A percentile compares a stretch with the other conserved stretches of the same genome.
phyloP scores from a whole-genome alignment of 257 asterid species.

The Cinchona pubescens region DNA sequence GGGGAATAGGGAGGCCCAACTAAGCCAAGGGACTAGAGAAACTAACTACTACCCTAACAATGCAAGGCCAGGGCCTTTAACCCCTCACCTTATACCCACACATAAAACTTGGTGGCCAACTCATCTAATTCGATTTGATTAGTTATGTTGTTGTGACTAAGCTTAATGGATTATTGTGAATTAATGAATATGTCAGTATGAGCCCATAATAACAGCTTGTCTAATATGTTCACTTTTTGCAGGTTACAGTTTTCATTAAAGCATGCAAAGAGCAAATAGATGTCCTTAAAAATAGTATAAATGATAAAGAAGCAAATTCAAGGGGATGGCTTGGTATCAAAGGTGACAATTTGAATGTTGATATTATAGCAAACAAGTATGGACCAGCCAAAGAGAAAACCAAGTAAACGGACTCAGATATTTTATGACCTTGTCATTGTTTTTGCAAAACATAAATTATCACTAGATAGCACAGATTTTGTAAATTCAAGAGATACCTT shows the following conservation, averaged over 20 bases:
- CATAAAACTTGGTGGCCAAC: too few relatives aligned
- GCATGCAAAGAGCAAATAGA: slow-evolving; percentile 94
- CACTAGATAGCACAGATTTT: neutral
- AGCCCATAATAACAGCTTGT: neutral
- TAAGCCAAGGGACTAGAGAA: too few relatives aligned
- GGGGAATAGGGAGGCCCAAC: too few relatives aligned
- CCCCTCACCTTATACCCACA: too few relatives aligned
- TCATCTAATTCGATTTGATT: too few relatives aligned
- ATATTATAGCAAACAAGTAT: slow-evolving; percentile 88
- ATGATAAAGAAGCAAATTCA: slow-evolving; percentile 65
- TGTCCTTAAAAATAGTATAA: slow-evolving; percentile 67
- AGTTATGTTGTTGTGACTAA: neutral
- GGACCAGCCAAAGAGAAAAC: too few relatives aligned
- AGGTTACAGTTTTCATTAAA: slow-evolving; percentile 84
- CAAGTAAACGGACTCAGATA: too few relatives aligned
- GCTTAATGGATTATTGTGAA: neutral
- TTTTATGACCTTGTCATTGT: neutral
- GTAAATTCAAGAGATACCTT: slow-evolving; percentile 48
- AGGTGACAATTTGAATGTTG: slow-evolving; percentile 58
- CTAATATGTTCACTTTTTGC: slow-evolving; percentile 24
- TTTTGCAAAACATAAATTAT: neutral
- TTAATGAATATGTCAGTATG: neutral
- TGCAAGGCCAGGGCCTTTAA: too few relatives aligned
- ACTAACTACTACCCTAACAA: too few relatives aligned
- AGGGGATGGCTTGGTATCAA: slow-evolving; percentile 85